Base-by-base conservation (phyloP, 805 yeast genomes). In the Tanozyma kutaoensis region DNA sequence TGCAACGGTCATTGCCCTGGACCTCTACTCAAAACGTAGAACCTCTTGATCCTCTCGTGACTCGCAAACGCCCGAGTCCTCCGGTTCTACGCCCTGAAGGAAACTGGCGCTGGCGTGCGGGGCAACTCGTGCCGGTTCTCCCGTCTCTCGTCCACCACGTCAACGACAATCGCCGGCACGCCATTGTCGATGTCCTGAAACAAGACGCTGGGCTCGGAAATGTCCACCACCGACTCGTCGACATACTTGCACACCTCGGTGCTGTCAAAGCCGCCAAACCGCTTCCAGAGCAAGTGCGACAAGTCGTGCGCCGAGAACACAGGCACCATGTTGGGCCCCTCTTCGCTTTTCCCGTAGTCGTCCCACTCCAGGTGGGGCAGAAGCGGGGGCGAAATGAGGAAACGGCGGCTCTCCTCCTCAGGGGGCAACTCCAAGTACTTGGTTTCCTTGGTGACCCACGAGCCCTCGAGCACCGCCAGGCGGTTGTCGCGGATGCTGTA, bases 311-410 rank as follows among this genome's bases (percentile, higher is more conserved):
- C 58, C 12, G 61, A 48, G 28, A 46, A 46, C 4, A 59, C 42
- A 0, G 62, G 30, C 26, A 48, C 44, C 17, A 42, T 38, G 28
- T 51, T 50, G 8, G 66, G 66, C 0, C 61, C 60, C 9, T 58
- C 65, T 32, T 59, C 66, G 1, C 42, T 52, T 26, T 43, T 53
- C 26, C 48, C 50, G 54, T 56, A 59, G 28, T 56, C 55, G 32
- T 57, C 50, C 66, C 66, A 59, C 24, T 52, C 66, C 1, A 56
- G 38, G 3, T 58, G 65, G 0, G 66, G 66, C 8, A 63, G 57
- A 7, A 53, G 35, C 6, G 66, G 66, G 3, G 66, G 66, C 26
- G 59, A 55, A n/a, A 59, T 59, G 24, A 59, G 50, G 29, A 58
- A 59, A 11, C 65, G 30, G 20, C 50, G 42, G 26, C 52, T 46